These are phyloP conservation scores for Fusarium algeriense DNA, from an alignment of 2,329 filamentous ascomycete genomes.

Conservation along the genomic window DNA sequence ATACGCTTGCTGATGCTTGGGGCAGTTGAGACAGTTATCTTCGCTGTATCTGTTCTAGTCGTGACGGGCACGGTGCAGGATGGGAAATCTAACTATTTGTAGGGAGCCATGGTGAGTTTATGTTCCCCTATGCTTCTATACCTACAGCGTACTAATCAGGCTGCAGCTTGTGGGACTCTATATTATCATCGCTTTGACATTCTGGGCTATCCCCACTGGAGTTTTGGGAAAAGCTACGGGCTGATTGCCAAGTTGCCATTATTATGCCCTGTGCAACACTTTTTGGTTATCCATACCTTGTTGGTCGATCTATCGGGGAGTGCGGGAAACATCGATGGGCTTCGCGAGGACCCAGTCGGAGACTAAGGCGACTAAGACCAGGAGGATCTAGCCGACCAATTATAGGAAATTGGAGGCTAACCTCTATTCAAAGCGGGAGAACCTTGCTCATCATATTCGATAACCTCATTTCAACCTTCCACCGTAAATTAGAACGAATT, in stretches of 20 bases:
- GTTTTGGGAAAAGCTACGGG: conserved; percentile 7
- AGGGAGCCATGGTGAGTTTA: conserved; percentile 77
- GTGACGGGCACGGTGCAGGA: conserved; percentile 83
- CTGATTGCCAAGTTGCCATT: neutral
- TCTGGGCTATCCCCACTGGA: conserved; percentile 6
- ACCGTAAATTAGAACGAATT: too few relatives aligned
- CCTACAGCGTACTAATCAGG: conserved; percentile 37
- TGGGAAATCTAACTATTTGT: conserved; percentile 85
- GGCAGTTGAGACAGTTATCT: conserved; percentile 78
- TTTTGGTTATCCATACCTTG: too few relatives aligned
- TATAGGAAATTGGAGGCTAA: too few relatives aligned
- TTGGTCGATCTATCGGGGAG: too few relatives aligned
- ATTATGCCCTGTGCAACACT: too few relatives aligned
- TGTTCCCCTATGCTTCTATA: conserved; percentile 72
- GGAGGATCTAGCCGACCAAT: too few relatives aligned
- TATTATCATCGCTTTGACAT: conserved; percentile 13
- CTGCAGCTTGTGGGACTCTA: conserved; percentile 15
- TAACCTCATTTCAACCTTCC: too few relatives aligned
- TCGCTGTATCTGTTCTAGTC: conserved; percentile 80
- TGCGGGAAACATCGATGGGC: too few relatives aligned
- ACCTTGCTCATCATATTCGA: too few relatives aligned
- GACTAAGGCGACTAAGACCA: too few relatives aligned
- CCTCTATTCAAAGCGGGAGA: too few relatives aligned
- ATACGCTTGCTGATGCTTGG: conserved; percentile 23
- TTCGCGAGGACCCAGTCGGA: too few relatives aligned